phyloP scores from a whole-genome alignment of 495 filamentous ascomycete species.

The Penicillium cosmopolitanum region DNA sequence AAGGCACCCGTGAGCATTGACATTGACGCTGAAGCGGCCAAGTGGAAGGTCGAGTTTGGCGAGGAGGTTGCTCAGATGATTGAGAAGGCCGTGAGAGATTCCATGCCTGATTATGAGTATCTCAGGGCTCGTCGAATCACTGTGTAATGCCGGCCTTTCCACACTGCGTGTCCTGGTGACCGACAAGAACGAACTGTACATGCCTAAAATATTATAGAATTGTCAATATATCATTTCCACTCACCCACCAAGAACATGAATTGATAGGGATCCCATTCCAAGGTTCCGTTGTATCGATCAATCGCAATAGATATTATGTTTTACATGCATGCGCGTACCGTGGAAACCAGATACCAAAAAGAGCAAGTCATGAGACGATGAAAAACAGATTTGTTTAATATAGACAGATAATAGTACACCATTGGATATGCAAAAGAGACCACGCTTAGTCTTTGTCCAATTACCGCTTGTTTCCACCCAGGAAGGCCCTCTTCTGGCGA shows the following conservation, averaged over 20 bases:
- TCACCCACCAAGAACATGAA: not conserved
- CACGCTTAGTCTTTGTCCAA: constrained; percentile 15
- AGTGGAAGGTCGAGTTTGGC: constrained; percentile 54
- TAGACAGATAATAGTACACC: constrained; percentile 46
- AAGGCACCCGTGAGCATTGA: constrained; percentile 41
- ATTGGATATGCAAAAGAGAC: constrained; percentile 32
- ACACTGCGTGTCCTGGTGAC: not conserved
- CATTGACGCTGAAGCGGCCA: constrained; percentile 41
- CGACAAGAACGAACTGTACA: constrained; percentile 4
- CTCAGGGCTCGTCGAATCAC: constrained; percentile 38
- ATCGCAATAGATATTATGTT: no score
- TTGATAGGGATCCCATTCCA: no score
- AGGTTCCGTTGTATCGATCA: no score
- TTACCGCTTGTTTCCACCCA: constrained; percentile 36
- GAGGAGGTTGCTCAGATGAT: constrained; percentile 37
- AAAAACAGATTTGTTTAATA: constrained; percentile 27
- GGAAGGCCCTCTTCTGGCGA: constrained; percentile 58
- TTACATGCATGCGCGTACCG: no score
- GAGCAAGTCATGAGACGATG: not conserved
- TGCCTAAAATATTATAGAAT: not conserved
- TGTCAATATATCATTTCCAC: constrained; percentile 1
- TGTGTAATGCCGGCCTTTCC: not conserved
- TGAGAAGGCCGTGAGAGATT: constrained; percentile 39
- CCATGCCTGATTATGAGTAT: constrained; percentile 54
- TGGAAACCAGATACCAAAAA: not conserved